phyloP scores from a whole-genome alignment of 2,329 filamentous ascomycete species.

The Chaetomiaceae sp. region DNA sequence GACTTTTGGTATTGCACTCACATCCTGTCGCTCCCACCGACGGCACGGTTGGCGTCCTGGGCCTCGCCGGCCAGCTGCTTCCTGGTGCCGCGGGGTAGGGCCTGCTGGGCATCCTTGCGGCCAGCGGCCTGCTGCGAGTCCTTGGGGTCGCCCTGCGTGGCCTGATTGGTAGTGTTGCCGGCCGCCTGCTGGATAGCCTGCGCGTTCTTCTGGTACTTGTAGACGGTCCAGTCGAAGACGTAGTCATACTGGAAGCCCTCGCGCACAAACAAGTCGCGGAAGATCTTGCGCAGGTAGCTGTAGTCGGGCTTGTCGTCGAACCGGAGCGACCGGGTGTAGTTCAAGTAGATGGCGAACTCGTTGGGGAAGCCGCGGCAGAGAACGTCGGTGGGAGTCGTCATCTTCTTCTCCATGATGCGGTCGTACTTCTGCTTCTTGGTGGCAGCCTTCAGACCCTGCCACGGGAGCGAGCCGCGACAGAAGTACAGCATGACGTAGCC shows the following conservation, averaged over 20 bases:
- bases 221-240: constrained; percentile 99
- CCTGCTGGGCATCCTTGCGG: constrained; percentile 23
- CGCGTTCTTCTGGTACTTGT: constrained; percentile 99
- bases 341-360: constrained; percentile 98
- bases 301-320: constrained; percentile 99
- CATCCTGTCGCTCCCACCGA: constrained; percentile 86
- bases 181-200: constrained; percentile 80
- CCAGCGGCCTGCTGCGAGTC: constrained; percentile 63
- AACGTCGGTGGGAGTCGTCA: constrained; percentile 97
- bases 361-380: constrained; percentile 99
- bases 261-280: constrained; percentile 97
- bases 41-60: constrained; percentile 67
- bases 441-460: constrained; percentile 97
- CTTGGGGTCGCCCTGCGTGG: constrained; percentile 65
- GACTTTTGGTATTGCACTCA: constrained; percentile 73
- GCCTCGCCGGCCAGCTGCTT: constrained; percentile 71
- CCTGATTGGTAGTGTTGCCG: constrained; percentile 50
- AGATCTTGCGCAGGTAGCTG: constrained; percentile 99
- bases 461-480: constrained; percentile 95
- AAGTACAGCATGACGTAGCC: constrained; percentile 99
- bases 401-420: constrained; percentile 99
- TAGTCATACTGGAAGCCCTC: constrained; percentile 99
- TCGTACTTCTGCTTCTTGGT: constrained; percentile 99
- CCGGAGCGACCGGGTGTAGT: constrained; percentile 96
- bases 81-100: constrained; percentile 63